These are phyloP conservation scores for Adiantum capillusveneris DNA, from an alignment of 75 land plant genomes.

Conservation along the genomic window DNA sequence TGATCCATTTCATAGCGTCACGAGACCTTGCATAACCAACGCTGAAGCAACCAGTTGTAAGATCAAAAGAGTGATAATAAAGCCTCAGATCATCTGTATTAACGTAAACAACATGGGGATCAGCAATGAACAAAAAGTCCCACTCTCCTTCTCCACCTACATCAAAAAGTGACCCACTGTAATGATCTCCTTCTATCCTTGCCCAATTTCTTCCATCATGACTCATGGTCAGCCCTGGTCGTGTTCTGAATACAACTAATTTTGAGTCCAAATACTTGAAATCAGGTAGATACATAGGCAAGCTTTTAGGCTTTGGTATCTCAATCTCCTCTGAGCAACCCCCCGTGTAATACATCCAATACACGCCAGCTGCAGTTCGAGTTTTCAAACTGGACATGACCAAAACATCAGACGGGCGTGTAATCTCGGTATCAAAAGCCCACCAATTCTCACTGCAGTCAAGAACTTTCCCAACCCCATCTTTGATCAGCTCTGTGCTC, in stretches of 20 bases:
- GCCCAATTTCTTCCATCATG: constrained; percentile 81
- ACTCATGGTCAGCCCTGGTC: constrained; percentile 69
- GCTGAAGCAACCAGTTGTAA: constrained; percentile 21
- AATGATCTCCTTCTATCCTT: constrained; percentile 75
- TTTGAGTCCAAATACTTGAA: not conserved
- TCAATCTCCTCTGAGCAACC: constrained; percentile 31
- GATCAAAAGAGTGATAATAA: constrained; percentile 73
- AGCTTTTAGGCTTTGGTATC: not conserved
- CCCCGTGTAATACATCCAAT: constrained; percentile 81
- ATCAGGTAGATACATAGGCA: constrained; percentile 12
- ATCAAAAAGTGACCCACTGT: constrained; percentile 72
- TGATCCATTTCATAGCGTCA: constrained; percentile 74
- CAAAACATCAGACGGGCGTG: constrained; percentile 56
- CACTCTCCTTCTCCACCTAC: constrained; percentile 56
- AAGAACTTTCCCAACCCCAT: constrained; percentile 51
- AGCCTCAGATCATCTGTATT: constrained; percentile 52
- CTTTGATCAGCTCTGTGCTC: constrained; percentile 10
- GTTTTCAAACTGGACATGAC: constrained; percentile 53
- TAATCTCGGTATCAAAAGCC: constrained; percentile 58
- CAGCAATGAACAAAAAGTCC: constrained; percentile 56
- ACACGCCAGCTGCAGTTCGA: constrained; percentile 43
- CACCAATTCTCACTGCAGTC: constrained; percentile 59
- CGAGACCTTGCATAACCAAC: constrained; percentile 70
- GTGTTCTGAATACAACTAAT: constrained; percentile 21
- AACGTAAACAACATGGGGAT: constrained; percentile 52